These are phyloP conservation scores for Athelia psychrophila DNA, from an alignment of 1,284 basidiomycete genomes.

Conservation along the genomic window DNA sequence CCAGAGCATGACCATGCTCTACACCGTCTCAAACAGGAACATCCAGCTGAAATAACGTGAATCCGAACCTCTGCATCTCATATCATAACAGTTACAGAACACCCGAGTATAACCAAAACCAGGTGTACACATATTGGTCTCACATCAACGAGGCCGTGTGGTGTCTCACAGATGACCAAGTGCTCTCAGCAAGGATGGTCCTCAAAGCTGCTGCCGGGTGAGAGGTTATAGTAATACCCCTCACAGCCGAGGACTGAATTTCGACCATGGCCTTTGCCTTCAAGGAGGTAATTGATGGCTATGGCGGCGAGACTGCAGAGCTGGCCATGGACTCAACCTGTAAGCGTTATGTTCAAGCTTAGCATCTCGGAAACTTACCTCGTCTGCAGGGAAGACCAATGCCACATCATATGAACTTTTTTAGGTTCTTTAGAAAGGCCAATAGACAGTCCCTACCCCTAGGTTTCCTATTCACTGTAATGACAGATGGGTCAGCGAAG, in stretches of 20 bases:
- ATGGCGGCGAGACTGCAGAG: slow-evolving; percentile 4
- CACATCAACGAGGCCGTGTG: slow-evolving; percentile 8
- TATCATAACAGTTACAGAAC: neutral
- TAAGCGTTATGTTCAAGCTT: slow-evolving; percentile 4
- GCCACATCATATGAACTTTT: slow-evolving; percentile 2
- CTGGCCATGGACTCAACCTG: slow-evolving; percentile 17
- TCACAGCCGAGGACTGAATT: slow-evolving; percentile 6
- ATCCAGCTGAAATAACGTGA: no score
- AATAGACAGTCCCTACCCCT: slow-evolving; percentile 3
- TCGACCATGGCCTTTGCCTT: slow-evolving; percentile 13
- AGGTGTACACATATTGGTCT: slow-evolving; percentile 12
- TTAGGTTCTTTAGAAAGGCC: slow-evolving; percentile 2
- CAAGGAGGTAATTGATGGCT: slow-evolving; percentile 10
- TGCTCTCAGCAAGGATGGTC: slow-evolving; percentile 11
- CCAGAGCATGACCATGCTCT: neutral
- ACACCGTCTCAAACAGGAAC: no score
- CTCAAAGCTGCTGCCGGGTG: slow-evolving; percentile 4
- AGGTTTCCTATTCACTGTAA: slow-evolving; percentile 1
- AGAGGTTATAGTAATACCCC: slow-evolving; percentile 6
- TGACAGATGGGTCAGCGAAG: neutral
- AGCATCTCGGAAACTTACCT: neutral
- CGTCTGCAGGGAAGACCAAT: slow-evolving; percentile 4
- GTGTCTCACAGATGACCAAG: slow-evolving; percentile 12
- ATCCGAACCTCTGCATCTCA: no score
- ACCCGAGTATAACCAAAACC: slow-evolving; percentile 11